Percentiles rank a stretch among this genome's conserved stretches.
These are phyloP conservation scores for Lasiosphaeria hispida DNA, from an alignment of 495 filamentous ascomycete species.

Conservation along the genomic window DNA sequence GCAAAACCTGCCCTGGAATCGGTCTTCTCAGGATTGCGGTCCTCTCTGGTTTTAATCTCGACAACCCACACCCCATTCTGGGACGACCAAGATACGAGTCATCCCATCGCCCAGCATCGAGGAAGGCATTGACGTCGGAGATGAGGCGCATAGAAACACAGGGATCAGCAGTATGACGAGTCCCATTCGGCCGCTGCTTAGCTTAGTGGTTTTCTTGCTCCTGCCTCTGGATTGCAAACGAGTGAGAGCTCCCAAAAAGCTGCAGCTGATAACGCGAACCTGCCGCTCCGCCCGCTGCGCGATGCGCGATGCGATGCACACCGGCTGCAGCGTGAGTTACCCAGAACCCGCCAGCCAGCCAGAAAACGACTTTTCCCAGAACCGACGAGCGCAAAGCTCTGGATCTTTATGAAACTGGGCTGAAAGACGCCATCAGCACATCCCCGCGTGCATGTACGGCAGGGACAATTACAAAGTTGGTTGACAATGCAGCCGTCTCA, in stretches of 20 bases:
- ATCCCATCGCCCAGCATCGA: not conserved
- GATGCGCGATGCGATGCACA: not conserved
- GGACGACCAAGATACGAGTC: not conserved
- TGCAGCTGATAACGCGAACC: not conserved
- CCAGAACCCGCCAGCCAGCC: no score
- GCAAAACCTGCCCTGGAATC: not conserved
- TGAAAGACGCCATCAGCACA: not conserved
- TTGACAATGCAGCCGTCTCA: not conserved
- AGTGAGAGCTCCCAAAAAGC: not conserved
- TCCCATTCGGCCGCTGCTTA: not conserved
- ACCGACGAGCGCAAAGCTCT: not conserved
- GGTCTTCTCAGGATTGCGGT: not conserved
- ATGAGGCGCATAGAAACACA: conserved; percentile 33
- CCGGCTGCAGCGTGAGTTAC: not conserved
- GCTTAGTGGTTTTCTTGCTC: not conserved
- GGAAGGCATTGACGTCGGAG: conserved; percentile 34
- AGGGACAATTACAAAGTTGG: not conserved
- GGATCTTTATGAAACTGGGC: not conserved
- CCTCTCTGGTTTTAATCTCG: conserved; percentile 1
- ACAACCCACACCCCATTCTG: not conserved
- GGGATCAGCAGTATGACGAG: conserved; percentile 17
- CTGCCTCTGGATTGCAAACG: not conserved
- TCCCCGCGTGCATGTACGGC: not conserved
- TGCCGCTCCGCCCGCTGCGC: not conserved
- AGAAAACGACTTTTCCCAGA: not conserved